phyloP scores from a whole-genome alignment of 2,329 filamentous ascomycete genomes.

The Aspergillus hortae region DNA sequence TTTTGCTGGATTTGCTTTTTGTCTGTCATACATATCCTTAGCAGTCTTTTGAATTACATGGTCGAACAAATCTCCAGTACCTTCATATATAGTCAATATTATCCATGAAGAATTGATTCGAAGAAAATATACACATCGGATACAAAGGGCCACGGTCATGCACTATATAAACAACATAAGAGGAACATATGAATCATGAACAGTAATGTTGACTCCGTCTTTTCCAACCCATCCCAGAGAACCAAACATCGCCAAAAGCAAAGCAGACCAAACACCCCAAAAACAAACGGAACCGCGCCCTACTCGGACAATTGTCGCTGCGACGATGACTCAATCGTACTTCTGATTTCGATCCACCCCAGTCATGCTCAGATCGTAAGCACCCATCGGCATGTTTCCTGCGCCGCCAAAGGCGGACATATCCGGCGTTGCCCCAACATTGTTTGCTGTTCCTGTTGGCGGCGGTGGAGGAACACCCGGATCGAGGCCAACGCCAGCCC shows the following conservation, averaged over 20 bases:
- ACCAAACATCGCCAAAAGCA: slow-evolving; percentile 1
- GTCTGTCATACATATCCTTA: too few species aligned
- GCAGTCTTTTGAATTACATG: too few species aligned
- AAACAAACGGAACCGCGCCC: neutral
- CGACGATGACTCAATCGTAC: slow-evolving; percentile 2
- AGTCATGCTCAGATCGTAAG: slow-evolving; percentile 25
- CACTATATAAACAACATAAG: neutral
- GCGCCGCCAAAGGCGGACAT: slow-evolving; percentile 20
- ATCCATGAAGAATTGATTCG: too few species aligned
- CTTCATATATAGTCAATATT: too few species aligned
- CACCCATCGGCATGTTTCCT: slow-evolving; percentile 21
- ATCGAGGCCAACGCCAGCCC: slow-evolving; percentile 17
- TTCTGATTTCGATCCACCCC: slow-evolving; percentile 16
- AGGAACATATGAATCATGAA: neutral
- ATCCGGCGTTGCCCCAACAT: slow-evolving; percentile 9
- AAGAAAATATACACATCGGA: slow-evolving; percentile 1
- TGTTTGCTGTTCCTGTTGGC: slow-evolving; percentile 10
- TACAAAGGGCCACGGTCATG: neutral
- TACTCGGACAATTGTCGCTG: neutral
- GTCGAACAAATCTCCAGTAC: too few species aligned
- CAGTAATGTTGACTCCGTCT: slow-evolving; percentile 1
- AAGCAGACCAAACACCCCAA: neutral
- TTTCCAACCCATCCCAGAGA: slow-evolving; percentile 2
- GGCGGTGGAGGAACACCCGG: slow-evolving; percentile 5
- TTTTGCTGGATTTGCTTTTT: too few species aligned